Conservation (phyloP, 2,329 filamentous ascomycete species). For the Hypoxylon sp. region DNA sequence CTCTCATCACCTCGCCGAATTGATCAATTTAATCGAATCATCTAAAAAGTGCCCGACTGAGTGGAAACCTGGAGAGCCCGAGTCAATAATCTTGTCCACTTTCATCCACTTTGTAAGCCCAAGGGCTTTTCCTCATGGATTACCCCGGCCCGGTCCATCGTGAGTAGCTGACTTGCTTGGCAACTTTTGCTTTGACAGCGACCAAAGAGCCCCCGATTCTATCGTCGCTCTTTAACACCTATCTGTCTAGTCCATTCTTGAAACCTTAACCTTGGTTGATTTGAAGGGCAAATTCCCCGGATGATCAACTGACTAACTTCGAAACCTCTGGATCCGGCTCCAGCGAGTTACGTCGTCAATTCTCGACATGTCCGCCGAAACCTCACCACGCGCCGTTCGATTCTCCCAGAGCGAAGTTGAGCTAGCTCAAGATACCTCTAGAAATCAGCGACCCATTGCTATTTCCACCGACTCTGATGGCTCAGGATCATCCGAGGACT, state of each 20-base stretch:
- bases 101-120: constrained; percentile 30
- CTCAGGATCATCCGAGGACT: constrained; percentile 64
- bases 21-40: constrained; percentile 25
- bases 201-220: constrained; percentile 22
- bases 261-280: constrained; percentile 11
- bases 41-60: constrained; percentile 30
- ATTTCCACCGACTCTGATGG: constrained; percentile 64
- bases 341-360: constrained; percentile 42
- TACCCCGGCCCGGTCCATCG: constrained; percentile 40
- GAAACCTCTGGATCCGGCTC: constrained; percentile 45
- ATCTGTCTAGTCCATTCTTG: constrained; percentile 8
- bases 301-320: constrained; percentile 35
- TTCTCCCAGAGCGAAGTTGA: constrained; percentile 68
- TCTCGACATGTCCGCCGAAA: constrained; percentile 59
- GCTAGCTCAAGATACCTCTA: constrained; percentile 61
- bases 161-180: constrained; percentile 43
- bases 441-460: constrained; percentile 57
- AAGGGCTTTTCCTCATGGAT: constrained; percentile 43
- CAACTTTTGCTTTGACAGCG: constrained; percentile 37
- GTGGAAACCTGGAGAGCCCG: constrained; percentile 40
- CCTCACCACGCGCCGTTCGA: constrained; percentile 70
- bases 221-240: constrained; percentile 33
- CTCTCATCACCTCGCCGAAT: constrained; percentile 19
- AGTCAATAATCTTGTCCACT: constrained; percentile 43
- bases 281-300: constrained; percentile 26